phyloP scores from a whole-genome alignment of 345 rosid species.

The Gossypium rotundifolium region DNA sequence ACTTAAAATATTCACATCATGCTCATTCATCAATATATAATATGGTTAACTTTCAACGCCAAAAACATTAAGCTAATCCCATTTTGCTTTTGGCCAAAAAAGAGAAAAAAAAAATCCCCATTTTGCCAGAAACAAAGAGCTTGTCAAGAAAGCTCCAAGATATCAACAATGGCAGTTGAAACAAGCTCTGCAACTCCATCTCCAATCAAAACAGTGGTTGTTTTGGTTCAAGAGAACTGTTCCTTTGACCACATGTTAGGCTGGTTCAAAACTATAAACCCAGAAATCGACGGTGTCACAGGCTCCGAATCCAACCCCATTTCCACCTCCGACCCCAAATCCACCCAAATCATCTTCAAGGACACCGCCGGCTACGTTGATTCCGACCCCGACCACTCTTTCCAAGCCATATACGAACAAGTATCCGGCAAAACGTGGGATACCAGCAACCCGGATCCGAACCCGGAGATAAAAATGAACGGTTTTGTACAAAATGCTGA shows the following conservation, averaged over 20 bases:
- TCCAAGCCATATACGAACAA: conserved; percentile 86
- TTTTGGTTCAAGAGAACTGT: conserved; percentile 84
- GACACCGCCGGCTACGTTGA: conserved; percentile 59
- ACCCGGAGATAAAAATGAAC: conserved; percentile 46
- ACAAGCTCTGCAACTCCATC: conserved; percentile 13
- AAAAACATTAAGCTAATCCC: no score
- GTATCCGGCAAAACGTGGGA: conserved; percentile 75
- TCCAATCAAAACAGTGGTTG: conserved; percentile 82
- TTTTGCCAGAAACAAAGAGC: background rate
- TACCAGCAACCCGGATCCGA: conserved; percentile 28
- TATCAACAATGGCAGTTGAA: conserved; percentile 29
- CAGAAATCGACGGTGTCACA: conserved; percentile 65
- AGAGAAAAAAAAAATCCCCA: background rate
- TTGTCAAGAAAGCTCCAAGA: background rate
- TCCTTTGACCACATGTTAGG: conserved; percentile 91
- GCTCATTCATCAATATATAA: no score
- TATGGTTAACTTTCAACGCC: no score
- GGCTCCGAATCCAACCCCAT: conserved; percentile 67
- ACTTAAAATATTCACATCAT: no score
- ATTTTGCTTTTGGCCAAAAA: no score
- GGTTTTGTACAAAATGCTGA: conserved; percentile 74
- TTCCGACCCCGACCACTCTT: conserved; percentile 81
- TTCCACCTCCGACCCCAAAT: conserved; percentile 43
- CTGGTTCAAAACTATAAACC: conserved; percentile 73
- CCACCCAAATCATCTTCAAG: conserved; percentile 33